Evolutionary conservation across 148 eudicot species (phyloP).

Genomic region (Polygonum maritimum): DNA sequence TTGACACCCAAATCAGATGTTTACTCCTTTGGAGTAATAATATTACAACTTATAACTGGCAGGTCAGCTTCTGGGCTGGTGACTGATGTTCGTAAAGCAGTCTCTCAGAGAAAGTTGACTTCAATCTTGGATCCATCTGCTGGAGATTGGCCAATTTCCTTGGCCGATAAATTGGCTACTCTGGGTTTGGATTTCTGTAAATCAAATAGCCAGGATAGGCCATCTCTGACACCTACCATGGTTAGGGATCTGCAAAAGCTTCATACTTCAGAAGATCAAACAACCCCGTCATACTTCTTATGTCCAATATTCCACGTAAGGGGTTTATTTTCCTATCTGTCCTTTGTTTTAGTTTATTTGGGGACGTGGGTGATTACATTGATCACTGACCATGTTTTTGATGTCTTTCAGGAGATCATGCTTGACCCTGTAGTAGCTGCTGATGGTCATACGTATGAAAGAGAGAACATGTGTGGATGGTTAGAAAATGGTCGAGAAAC

Average conservation of each 20-base stretch:
- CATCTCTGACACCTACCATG: slow-evolving; percentile 47
- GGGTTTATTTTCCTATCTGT: neutral
- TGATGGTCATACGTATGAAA: slow-evolving; percentile 83
- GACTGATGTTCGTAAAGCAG: slow-evolving; percentile 43
- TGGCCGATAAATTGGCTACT: slow-evolving; percentile 47
- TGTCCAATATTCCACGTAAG: slow-evolving; percentile 72
- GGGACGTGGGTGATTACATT: neutral
- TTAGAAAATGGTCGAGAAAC: slow-evolving; percentile 61
- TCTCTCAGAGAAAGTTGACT: slow-evolving; percentile 36
- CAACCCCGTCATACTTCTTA: slow-evolving; percentile 56
- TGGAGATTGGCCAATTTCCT: slow-evolving; percentile 62
- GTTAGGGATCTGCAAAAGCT: slow-evolving; percentile 66
- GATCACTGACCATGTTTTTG: neutral
- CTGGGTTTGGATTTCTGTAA: slow-evolving; percentile 69
- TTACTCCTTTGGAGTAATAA: slow-evolving; percentile 62
- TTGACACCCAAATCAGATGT: slow-evolving; percentile 60
- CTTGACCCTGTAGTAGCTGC: slow-evolving; percentile 83
- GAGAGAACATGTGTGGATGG: slow-evolving; percentile 63
- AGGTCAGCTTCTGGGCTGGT: slow-evolving; percentile 42
- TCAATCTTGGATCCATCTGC: slow-evolving; percentile 64
- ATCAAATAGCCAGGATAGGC: slow-evolving; percentile 51
- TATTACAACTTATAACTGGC: slow-evolving; percentile 67
- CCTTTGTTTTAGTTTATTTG: neutral
- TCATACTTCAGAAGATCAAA: slow-evolving; percentile 48
- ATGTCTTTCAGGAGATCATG: slow-evolving; percentile 67